These are phyloP conservation scores for Auricularia sp. DNA, from an alignment of 768 basidiomycete species.

Conservation along the genomic window DNA sequence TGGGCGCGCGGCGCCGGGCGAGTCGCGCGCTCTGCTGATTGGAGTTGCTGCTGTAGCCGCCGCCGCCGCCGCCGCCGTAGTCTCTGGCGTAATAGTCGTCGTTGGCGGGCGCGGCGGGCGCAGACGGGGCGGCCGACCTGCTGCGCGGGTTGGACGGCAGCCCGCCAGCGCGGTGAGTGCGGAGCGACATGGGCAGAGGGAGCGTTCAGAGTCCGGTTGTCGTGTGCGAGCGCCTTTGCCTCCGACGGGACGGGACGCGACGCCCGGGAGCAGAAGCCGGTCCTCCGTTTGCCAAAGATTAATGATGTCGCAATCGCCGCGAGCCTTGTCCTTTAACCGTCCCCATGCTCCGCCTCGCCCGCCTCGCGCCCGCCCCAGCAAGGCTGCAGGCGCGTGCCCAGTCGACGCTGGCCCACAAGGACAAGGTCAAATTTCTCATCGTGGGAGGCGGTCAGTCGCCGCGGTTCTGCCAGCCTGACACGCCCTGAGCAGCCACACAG, in stretches of 20 bases:
- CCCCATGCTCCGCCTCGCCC: slow-evolving; percentile 1
- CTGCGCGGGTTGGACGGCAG: background rate
- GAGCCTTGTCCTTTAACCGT: background rate
- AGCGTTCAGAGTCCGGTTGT: too few species aligned
- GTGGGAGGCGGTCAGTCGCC: slow-evolving; percentile 64
- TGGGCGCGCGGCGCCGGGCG: too few species aligned
- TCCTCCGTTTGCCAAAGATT: background rate
- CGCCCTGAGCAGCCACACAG: slow-evolving; percentile 28
- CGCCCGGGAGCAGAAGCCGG: slow-evolving; percentile 2
- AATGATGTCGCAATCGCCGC: background rate
- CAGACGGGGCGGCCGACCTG: background rate
- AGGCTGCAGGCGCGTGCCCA: background rate
- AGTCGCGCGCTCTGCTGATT: too few species aligned
- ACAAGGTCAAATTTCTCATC: slow-evolving; percentile 75
- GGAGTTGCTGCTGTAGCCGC: background rate
- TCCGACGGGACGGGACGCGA: background rate
- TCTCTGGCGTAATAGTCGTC: background rate
- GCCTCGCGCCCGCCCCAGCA: background rate
- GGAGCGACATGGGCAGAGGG: background rate
- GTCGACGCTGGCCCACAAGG: slow-evolving; percentile 16
- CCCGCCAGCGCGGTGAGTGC: background rate
- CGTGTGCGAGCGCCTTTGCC: background rate
- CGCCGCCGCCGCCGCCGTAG: background rate
- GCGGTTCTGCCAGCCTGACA: background rate
- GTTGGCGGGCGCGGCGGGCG: background rate